Percentiles rank a stretch among this genome's conserved stretches.
These are phyloP conservation scores for Cercospora sp. DNA, from an alignment of 2,329 filamentous ascomycete species.

Conservation along the genomic window DNA sequence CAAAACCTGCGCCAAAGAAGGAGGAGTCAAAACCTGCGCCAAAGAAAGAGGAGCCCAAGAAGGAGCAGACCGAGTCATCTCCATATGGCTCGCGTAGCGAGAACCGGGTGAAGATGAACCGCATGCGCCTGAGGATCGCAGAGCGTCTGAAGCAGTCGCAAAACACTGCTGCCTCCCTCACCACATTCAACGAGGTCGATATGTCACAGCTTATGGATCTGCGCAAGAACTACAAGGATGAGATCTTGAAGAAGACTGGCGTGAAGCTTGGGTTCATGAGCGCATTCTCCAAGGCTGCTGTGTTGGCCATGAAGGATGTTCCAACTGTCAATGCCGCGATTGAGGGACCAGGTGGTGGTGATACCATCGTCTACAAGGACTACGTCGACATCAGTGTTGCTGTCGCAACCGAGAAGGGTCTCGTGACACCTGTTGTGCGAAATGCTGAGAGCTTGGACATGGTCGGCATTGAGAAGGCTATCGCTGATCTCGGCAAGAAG, in stretches of 20 bases:
- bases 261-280: constrained; percentile 99
- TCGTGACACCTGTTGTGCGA: constrained; percentile 93
- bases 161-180: constrained; percentile 94
- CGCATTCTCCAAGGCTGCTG: constrained; percentile 86
- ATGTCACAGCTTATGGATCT: constrained; percentile 98
- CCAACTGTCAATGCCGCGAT: constrained; percentile 95
- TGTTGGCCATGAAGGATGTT: constrained; percentile 92
- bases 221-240: constrained; percentile 95
- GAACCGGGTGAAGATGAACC: constrained; percentile 98
- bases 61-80: constrained; percentile 40
- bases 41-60: constrained; percentile 45
- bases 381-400: constrained; percentile 98
- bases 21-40: constrained; percentile 35
- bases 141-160: constrained; percentile 99
- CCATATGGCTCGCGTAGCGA: constrained; percentile 77
- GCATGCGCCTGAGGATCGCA: constrained; percentile 95
- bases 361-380: constrained; percentile 97
- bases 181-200: constrained; percentile 98
- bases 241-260: constrained; percentile 90
- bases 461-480: constrained; percentile 83
- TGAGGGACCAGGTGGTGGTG: constrained; percentile 89
- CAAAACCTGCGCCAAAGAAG: constrained; percentile 48
- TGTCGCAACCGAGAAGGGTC: constrained; percentile 94
- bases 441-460: constrained; percentile 89
- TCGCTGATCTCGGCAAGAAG: constrained; percentile 95